phyloP scores from a whole-genome alignment of 768 basidiomycete species.

The Collybia sp. region DNA sequence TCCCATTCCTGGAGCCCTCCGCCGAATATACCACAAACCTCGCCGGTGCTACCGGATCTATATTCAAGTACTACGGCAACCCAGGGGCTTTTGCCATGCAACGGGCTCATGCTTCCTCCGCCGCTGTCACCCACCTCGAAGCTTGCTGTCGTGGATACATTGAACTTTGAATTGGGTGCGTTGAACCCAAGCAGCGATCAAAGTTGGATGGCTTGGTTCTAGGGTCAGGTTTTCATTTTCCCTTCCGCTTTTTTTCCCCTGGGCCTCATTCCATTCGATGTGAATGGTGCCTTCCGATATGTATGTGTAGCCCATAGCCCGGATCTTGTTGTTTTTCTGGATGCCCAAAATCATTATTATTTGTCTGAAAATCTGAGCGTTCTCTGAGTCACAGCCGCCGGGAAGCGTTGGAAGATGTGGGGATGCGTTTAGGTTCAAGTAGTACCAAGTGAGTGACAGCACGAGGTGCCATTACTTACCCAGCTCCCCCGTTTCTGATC shows the following conservation, averaged over 20 bases:
- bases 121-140: constrained; percentile 29
- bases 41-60: constrained; percentile 36
- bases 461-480: no score
- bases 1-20: constrained; percentile 43
- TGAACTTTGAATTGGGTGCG: constrained; percentile 46
- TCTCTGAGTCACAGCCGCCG: no score
- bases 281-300: background rate
- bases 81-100: constrained; percentile 19
- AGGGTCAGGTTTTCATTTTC: constrained; percentile 8
- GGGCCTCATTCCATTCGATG: background rate
- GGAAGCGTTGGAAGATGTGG: no score
- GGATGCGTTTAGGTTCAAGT: no score
- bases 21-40: constrained; percentile 22
- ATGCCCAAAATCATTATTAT: no score
- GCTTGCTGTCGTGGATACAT: constrained; percentile 36
- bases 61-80: constrained; percentile 21
- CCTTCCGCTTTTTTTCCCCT: constrained; percentile 1
- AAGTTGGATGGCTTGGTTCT: constrained; percentile 47
- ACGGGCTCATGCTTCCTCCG: constrained; percentile 21
- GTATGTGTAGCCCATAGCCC: background rate
- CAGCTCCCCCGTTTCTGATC: no score
- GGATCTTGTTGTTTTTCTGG: no score
- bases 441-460: no score
- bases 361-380: no score
- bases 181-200: constrained; percentile 36